phyloP scores from a whole-genome alignment of 2,329 filamentous ascomycete species.

The Gyromitra esculenta region DNA sequence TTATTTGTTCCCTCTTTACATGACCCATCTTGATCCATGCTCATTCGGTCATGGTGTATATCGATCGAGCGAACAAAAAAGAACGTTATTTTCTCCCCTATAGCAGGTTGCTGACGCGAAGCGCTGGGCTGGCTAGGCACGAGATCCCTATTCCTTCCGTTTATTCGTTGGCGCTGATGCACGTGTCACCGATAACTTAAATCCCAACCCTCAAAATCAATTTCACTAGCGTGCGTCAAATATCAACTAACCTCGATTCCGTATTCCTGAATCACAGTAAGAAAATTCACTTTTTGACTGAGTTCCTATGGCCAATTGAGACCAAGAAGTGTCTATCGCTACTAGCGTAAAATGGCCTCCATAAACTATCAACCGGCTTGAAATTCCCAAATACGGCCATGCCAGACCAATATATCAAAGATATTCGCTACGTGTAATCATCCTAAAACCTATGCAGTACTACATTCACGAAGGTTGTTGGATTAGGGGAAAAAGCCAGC shows the following conservation, averaged over 20 bases:
- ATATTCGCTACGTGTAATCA: neutral
- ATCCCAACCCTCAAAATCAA: no score
- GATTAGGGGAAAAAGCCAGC: neutral
- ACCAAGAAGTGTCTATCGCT: neutral
- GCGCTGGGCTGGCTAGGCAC: no score
- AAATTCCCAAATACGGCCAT: neutral
- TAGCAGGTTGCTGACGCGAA: no score
- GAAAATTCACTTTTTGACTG: no score
- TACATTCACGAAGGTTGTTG: neutral
- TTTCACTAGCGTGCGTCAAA: no score
- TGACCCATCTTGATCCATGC: neutral
- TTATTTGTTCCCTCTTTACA: neutral
- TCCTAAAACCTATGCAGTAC: neutral
- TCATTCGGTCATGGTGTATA: neutral
- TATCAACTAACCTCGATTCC: no score
- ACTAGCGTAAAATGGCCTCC: neutral
- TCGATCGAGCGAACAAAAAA: slow-evolving; percentile 17
- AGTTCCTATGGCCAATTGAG: no score
- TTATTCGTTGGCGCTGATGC: no score
- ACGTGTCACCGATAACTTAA: no score
- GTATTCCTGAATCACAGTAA: no score
- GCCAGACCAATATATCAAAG: neutral
- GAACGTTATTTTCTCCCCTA: neutral
- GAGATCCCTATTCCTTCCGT: no score
- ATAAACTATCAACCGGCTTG: neutral